phyloP scores from a whole-genome alignment of 805 yeast genomes.

The Dipodascopsis uninucleata region DNA sequence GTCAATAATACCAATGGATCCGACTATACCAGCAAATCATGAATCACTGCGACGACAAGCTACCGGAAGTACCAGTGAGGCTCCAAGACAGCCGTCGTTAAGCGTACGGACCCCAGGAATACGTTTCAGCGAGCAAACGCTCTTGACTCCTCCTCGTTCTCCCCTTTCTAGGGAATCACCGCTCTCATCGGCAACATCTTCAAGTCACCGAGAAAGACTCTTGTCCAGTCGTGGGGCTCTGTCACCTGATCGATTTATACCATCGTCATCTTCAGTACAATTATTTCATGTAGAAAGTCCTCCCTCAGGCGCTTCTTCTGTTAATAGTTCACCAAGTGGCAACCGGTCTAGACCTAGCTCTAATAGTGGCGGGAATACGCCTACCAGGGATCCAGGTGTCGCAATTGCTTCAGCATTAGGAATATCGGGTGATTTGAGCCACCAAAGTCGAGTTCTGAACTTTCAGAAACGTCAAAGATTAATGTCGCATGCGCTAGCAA shows the following conservation, averaged over 20 bases:
- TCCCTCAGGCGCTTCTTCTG: slow-evolving; percentile 7
- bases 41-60: no score
- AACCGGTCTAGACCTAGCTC: slow-evolving; percentile 1
- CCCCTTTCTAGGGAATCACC: no score
- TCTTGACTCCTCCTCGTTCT: no score
- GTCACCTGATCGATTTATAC: slow-evolving; percentile 27
- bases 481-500: slow-evolving; percentile 1
- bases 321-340: slow-evolving; percentile 1
- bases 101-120: no score
- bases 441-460: slow-evolving; percentile 2
- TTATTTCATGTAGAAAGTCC: slow-evolving; percentile 22
- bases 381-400: slow-evolving; percentile 1
- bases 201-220: slow-evolving; percentile 10
- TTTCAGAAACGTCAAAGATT: slow-evolving; percentile 1
- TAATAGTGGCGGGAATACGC: background rate
- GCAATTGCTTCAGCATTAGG: slow-evolving; percentile 15
- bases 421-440: background rate
- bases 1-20: no score
- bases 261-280: slow-evolving; percentile 19
- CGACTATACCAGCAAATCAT: no score
- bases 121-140: no score
- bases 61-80: no score
- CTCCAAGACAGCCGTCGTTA: no score
- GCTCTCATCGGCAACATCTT: slow-evolving; percentile 3
- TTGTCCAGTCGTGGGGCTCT: slow-evolving; percentile 17